phyloP scores from a whole-genome alignment of 2,329 filamentous ascomycete genomes.

The Leptographium wingfieldii region DNA sequence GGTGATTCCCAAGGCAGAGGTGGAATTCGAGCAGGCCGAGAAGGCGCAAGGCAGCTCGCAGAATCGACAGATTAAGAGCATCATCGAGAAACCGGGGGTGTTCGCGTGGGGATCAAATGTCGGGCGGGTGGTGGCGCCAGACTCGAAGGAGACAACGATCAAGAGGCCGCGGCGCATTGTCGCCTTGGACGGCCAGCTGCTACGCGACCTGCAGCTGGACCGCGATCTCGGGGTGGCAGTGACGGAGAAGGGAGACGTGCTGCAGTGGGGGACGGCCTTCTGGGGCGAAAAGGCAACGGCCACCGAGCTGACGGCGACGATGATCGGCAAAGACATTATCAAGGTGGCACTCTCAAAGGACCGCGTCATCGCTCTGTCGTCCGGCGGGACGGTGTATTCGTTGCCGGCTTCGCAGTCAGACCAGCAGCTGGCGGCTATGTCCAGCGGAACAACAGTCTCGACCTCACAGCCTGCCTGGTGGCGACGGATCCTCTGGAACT shows the following conservation, averaged over 20 bases:
- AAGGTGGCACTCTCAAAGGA: constrained; percentile 70
- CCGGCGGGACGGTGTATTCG: constrained; percentile 70
- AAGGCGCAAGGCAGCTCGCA: constrained; percentile 53
- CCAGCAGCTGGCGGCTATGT: constrained; percentile 50
- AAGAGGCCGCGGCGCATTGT: constrained; percentile 68
- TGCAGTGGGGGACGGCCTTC: constrained; percentile 83
- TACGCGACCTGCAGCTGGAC: constrained; percentile 80
- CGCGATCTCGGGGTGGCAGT: constrained; percentile 75
- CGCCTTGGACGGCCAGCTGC: constrained; percentile 72
- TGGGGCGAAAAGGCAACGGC: constrained; percentile 3
- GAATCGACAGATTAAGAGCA: constrained; percentile 76
- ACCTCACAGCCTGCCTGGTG: constrained; percentile 30
- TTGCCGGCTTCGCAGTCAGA: constrained; percentile 65
- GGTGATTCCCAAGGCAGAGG: constrained; percentile 27
- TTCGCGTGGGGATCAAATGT: constrained; percentile 89
- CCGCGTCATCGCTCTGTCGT: constrained; percentile 67
- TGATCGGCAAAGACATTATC: constrained; percentile 68
- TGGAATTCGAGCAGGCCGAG: constrained; percentile 48
- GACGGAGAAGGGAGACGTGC: constrained; percentile 71
- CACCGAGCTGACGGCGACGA: constrained; percentile 52
- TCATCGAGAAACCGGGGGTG: constrained; percentile 71
- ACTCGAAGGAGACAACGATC: constrained; percentile 62
- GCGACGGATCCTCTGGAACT: constrained; percentile 57
- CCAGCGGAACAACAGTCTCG: constrained; percentile 8
- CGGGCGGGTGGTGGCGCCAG: constrained; percentile 74